Conservation (phyloP, 2,329 filamentous ascomycete genomes). For the Pseudogymnoascus sp. region DNA sequence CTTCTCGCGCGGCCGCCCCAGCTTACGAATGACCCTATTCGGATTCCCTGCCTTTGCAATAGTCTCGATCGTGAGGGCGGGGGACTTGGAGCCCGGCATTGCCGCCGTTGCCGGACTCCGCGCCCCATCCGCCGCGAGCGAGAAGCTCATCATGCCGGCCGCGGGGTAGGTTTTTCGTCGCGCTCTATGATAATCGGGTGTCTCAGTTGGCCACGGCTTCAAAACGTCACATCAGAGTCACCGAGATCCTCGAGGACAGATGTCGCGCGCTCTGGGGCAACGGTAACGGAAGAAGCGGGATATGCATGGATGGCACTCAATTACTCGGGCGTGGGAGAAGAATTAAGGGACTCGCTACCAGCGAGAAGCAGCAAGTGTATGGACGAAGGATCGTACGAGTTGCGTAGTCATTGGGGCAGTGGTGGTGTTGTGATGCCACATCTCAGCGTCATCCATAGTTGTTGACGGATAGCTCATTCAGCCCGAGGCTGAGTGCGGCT, state of each 20-base stretch:
- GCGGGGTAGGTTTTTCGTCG: not conserved
- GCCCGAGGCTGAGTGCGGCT: constrained; percentile 8
- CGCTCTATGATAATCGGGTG: not conserved
- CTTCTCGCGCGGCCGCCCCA: not conserved
- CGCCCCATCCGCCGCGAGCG: not conserved
- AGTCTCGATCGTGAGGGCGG: not conserved
- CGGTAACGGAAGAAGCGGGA: not conserved
- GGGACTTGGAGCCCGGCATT: not conserved
- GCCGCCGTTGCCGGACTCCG: not conserved
- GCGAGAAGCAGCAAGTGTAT: not conserved
- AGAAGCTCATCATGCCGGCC: constrained; percentile 3
- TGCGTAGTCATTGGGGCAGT: constrained; percentile 7
- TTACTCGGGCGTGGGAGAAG: constrained; percentile 1
- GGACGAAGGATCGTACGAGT: constrained; percentile 2
- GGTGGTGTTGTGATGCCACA: constrained; percentile 1
- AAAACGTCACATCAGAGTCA: not conserved
- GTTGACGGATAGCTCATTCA: not conserved
- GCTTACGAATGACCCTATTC: not conserved
- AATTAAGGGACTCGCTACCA: constrained; percentile 2
- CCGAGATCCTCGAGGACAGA: not conserved
- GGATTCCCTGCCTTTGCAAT: not conserved
- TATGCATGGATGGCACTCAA: not conserved
- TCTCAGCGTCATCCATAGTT: not conserved
- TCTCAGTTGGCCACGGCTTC: not conserved
- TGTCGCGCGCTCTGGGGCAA: not conserved